Conservation (phyloP, 768 basidiomycete genomes). For the Wakefieldia striispora region DNA sequence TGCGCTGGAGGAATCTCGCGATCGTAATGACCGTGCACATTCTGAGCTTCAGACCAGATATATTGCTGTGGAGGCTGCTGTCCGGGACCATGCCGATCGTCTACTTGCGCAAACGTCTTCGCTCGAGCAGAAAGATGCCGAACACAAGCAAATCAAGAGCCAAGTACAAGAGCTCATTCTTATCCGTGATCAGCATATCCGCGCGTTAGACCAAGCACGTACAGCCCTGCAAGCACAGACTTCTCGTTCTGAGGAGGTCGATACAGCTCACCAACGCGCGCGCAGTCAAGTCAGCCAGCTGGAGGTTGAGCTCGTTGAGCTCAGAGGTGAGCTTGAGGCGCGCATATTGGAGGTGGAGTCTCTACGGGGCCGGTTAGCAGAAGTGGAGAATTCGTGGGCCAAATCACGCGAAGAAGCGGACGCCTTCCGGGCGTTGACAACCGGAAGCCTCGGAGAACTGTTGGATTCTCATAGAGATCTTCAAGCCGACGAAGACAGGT, state of each 20-base stretch:
- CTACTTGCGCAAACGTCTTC: conserved; percentile 71
- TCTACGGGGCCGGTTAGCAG: conserved; percentile 60
- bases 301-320: conserved; percentile 74
- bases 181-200: conserved; percentile 81
- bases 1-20: conserved; percentile 65
- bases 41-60: conserved; percentile 68
- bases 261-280: conserved; percentile 67
- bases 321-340: conserved; percentile 79
- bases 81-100: conserved; percentile 76
- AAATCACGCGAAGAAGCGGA: conserved; percentile 94
- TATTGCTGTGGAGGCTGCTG: conserved; percentile 53
- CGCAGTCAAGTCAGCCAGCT: conserved; percentile 66
- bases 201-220: conserved; percentile 83
- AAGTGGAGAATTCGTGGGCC: conserved; percentile 88
- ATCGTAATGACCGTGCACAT: conserved; percentile 60
- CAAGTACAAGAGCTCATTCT: conserved; percentile 71
- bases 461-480: conserved; percentile 86
- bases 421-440: conserved; percentile 82
- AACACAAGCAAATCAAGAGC: conserved; percentile 57
- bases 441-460: conserved; percentile 80
- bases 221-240: conserved; percentile 74
- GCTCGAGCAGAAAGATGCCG: conserved; percentile 77
- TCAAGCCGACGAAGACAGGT: conserved; percentile 78
- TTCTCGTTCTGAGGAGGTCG: conserved; percentile 74
- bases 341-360: conserved; percentile 72